Base-by-base conservation (phyloP, 768 basidiomycete genomes). In the Suillus placidus region DNA sequence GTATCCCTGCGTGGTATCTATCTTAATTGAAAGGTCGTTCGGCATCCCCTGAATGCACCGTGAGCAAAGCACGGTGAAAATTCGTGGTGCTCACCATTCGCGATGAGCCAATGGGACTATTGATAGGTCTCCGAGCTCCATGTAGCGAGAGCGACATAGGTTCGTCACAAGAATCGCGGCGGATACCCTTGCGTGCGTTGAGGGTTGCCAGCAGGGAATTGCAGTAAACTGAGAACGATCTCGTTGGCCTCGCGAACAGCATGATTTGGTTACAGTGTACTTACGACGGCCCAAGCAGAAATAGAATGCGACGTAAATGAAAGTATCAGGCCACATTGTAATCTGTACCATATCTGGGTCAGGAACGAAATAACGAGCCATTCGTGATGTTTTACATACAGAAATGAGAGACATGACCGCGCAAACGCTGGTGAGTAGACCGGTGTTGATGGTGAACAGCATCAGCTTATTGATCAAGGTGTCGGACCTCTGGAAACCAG, bases 1-100 rank as follows among this genome's bases (percentile, higher is more conserved):
- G 52, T 78, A 80, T 64, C 87, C 87, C 30, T 85, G 81, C 45
- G 80, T 85, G 6, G 87, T 88, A 71, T 88, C 84, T 62, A 89
- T 85, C 77, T 85, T 85, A 76, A 89, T 87, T 49, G 87, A 85
- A 68, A 88, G 84, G 67, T 84, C 83, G 60, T 82, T 81, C 49
- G 81, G 80, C 69, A 55, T 7, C 7, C 45, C 66, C 74, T 70
- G 35, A 62, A 37, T 9, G 4, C 18, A 45, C 3, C 3, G 68
- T 23, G 55, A 52, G 1, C 35, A 32, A 30, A 10, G 8, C 13
- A 6, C 37, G 16, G 18, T 8, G 3, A 7, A 7, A 63, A 40
- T 13, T 23, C 20, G 20, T 8, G 9, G 20, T 14, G 56, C 60
- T 16, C 64, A 72, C 75, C 61, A 49, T 69, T 26, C 68, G 60